Conservation (phyloP, 108 stramenopile species). For the Thalassiosira profunda region DNA sequence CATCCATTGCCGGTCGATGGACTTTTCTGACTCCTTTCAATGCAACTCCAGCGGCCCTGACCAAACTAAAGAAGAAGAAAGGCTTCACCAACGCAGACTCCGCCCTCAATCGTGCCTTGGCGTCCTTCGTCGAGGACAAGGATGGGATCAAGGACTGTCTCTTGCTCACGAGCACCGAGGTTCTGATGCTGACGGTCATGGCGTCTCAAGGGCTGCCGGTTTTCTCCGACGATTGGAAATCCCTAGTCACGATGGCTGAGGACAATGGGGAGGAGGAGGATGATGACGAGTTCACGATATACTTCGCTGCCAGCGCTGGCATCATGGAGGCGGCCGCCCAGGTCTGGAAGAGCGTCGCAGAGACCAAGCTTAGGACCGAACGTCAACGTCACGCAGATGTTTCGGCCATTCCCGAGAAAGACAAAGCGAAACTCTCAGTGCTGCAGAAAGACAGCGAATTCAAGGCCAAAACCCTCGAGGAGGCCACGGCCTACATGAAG, state of each 20-base stretch:
- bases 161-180: slow-evolving; percentile 54
- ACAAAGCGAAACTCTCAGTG: slow-evolving; percentile 32
- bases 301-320: slow-evolving; percentile 38
- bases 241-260: slow-evolving; percentile 23
- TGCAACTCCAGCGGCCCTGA: slow-evolving; percentile 25
- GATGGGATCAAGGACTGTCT: slow-evolving; percentile 23
- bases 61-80: slow-evolving; percentile 44
- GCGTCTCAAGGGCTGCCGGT: slow-evolving; percentile 64
- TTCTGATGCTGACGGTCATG: slow-evolving; percentile 62
- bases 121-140: slow-evolving; percentile 10
- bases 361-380: slow-evolving; percentile 32
- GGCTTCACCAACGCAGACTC: slow-evolving; percentile 35
- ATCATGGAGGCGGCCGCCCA: slow-evolving; percentile 41
- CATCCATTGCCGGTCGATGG: no score
- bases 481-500: slow-evolving; percentile 17
- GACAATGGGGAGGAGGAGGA: slow-evolving; percentile 26
- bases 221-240: slow-evolving; percentile 46
- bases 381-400: background rate
- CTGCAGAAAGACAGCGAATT: slow-evolving; percentile 38
- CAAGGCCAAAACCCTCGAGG: slow-evolving; percentile 16
- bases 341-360: slow-evolving; percentile 43
- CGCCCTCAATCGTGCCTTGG: slow-evolving; percentile 41
- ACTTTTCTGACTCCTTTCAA: no score
- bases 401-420: no score
- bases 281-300: slow-evolving; percentile 34